Evolutionary conservation across 1,284 basidiomycete species (phyloP).

Genomic region (Waitea zeae): DNA sequence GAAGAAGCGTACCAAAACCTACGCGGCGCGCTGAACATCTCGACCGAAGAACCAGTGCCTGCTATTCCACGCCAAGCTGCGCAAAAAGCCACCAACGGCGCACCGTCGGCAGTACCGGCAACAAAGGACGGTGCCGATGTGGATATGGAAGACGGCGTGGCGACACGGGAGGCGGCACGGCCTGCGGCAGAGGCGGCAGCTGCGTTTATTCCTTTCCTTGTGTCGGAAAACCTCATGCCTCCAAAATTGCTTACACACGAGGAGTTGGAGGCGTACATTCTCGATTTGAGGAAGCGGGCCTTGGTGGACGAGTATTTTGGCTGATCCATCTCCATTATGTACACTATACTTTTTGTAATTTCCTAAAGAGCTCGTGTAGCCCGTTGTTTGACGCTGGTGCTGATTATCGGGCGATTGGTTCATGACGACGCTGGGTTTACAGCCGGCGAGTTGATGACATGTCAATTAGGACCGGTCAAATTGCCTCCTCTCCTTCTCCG

Average conservation of each 20-base stretch:
- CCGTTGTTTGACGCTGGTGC: no score
- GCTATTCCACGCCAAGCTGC: slow-evolving; percentile 27
- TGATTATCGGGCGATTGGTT: no score
- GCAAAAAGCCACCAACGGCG: slow-evolving; percentile 10
- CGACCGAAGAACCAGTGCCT: slow-evolving; percentile 31
- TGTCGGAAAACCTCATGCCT: slow-evolving; percentile 51
- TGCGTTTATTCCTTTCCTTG: slow-evolving; percentile 61
- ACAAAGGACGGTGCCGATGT: slow-evolving; percentile 28
- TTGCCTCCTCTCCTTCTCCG: no score
- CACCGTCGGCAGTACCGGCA: slow-evolving; percentile 10
- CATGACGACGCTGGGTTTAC: no score
- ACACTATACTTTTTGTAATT: no score
- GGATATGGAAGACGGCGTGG: slow-evolving; percentile 15
- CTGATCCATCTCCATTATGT: slow-evolving; percentile 5
- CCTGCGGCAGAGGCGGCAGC: slow-evolving; percentile 40
- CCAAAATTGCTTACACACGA: slow-evolving; percentile 60
- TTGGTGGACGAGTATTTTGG: slow-evolving; percentile 71
- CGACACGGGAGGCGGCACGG: slow-evolving; percentile 18
- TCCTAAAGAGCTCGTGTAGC: no score
- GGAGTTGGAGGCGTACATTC: slow-evolving; percentile 68
- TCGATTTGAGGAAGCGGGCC: slow-evolving; percentile 68
- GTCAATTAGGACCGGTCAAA: no score
- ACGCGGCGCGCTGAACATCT: slow-evolving; percentile 36
- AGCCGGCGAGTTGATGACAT: no score
- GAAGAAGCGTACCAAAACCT: slow-evolving; percentile 43